A percentile compares a stretch with the other conserved stretches of the same genome.
These are phyloP conservation scores for Neofusicoccum ribis DNA, from an alignment of 2,329 filamentous ascomycete genomes.

Conservation along the genomic window DNA sequence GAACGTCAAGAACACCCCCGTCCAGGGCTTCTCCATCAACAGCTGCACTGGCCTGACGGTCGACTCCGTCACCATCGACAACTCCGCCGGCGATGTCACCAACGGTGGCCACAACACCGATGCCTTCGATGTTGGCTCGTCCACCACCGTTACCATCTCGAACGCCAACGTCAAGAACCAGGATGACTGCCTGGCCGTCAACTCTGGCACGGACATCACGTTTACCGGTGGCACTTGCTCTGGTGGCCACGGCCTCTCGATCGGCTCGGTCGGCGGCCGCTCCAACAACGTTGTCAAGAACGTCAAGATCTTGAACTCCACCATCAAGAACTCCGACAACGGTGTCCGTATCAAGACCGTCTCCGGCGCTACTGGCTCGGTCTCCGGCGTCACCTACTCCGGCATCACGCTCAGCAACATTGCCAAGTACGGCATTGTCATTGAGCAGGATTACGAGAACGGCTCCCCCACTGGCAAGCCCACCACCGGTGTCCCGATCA, in stretches of 20 bases:
- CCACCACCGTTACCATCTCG: conserved; percentile 46
- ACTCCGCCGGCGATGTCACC: conserved; percentile 46
- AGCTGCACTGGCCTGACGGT: conserved; percentile 42
- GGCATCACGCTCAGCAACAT: conserved; percentile 50
- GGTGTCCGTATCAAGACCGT: conserved; percentile 58
- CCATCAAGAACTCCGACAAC: conserved; percentile 50
- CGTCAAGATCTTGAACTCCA: conserved; percentile 51
- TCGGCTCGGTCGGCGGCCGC: conserved; percentile 56
- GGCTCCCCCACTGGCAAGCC: conserved; percentile 45
- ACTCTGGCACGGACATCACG: conserved; percentile 44
- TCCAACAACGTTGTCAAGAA: conserved; percentile 52
- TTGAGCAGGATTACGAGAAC: conserved; percentile 56
- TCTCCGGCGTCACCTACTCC: conserved; percentile 50
- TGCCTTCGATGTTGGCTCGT: conserved; percentile 53
- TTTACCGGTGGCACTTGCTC: conserved; percentile 35
- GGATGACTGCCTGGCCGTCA: conserved; percentile 58
- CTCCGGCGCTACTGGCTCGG: conserved; percentile 52
- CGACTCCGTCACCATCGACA: conserved; percentile 52
- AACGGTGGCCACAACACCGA: conserved; percentile 47
- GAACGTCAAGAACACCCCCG: conserved; percentile 57
- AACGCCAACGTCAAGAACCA: conserved; percentile 53
- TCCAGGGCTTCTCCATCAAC: conserved; percentile 50
- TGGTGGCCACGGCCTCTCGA: conserved; percentile 55
- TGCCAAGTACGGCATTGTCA: conserved; percentile 51
- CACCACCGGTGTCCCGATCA: conserved; percentile 51